Evolutionary conservation across 1,139 yeast genomes (phyloP), one percentile per base, ranked within the genome.

Genomic region (Pichia sp.): DNA sequence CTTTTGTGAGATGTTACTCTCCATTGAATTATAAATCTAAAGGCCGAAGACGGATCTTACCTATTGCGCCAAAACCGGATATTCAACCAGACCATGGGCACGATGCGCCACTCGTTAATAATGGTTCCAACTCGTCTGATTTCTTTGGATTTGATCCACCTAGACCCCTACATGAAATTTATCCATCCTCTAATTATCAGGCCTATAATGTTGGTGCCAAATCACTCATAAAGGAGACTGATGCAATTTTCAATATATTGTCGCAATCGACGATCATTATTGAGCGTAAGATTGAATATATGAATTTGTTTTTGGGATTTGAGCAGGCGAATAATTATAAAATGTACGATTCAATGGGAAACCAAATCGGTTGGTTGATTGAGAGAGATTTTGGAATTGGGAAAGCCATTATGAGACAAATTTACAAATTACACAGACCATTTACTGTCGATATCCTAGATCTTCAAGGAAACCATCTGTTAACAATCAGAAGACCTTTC

Each of bases 251-350:
- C 29, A 9, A 28, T 2, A 39, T 47, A 9, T 34, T 50, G 16
- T 44, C 47, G 29, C 87, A 85, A 57, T 97, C 97, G 0, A 84
- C 92, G 4, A 64, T 92, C 34, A 88, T 90, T 1, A 77, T 92
- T 44, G 96, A 90, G 60, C 73, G 98, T 47, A 85, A 86, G 58
- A 69, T 92, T 36, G 97, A 92, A 63, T 73, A 83, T 66, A 81
- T 87, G 87, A 90, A 87, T 58, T 70, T 92, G 16, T 74, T 88
- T 44, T 60, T 90, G 35, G 97, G 97, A 1, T 85, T 85, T 57
- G 97, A 92, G 61, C 97, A 90, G 65, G 88, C 95, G 1, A 90
- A 90, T 60, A 67, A 72, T 52, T 92, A 90, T 61, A 73, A 75
- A 11, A 74, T 92, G 39, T 72, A 83, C 79, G 85, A 87, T 61